Percentiles rank a stretch among this genome's conserved stretches.
Evolutionary conservation across 2,329 filamentous ascomycete species (phyloP).

Genomic region (Botrytis fragariae): DNA sequence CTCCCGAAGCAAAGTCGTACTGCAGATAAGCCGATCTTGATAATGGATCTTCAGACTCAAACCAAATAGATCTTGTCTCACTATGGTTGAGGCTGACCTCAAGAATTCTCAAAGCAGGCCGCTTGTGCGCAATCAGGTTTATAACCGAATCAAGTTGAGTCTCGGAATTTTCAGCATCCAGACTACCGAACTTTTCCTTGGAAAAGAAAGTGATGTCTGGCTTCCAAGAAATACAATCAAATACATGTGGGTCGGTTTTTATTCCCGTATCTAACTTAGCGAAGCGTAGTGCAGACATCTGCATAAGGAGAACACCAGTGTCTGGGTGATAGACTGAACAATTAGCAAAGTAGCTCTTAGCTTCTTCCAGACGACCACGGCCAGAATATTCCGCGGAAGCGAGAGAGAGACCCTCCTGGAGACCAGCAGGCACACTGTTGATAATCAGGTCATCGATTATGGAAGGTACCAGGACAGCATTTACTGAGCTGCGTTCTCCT

Average conservation of each 20-base stretch:
- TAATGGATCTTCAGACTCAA: conserved; percentile 20
- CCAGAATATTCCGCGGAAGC: conserved; percentile 19
- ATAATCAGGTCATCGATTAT: conserved; percentile 30
- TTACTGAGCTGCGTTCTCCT: conserved; percentile 26
- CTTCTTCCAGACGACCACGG: conserved; percentile 19
- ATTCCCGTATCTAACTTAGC: conserved; percentile 18
- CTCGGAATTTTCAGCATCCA: background rate
- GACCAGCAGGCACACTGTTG: conserved; percentile 21
- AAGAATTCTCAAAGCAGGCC: conserved; percentile 38
- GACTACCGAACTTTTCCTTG: conserved; percentile 8
- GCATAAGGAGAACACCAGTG: conserved; percentile 28
- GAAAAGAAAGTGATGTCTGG: conserved; percentile 19
- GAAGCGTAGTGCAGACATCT: conserved; percentile 29
- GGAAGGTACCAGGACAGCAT: conserved; percentile 27
- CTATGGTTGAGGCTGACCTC: conserved; percentile 35
- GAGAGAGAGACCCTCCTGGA: conserved; percentile 15
- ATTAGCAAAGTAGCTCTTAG: conserved; percentile 20
- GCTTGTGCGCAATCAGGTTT: conserved; percentile 41
- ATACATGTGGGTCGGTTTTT: conserved; percentile 15
- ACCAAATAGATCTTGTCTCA: conserved; percentile 35
- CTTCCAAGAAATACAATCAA: background rate
- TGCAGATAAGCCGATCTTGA: background rate
- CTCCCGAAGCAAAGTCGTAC: conserved; percentile 11
- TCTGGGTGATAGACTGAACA: conserved; percentile 25
- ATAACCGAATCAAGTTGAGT: conserved; percentile 29